A percentile compares a stretch with the other conserved stretches of the same genome.
Conservation (phyloP, 768 basidiomycete species). For the Holtermannia corniformis region DNA sequence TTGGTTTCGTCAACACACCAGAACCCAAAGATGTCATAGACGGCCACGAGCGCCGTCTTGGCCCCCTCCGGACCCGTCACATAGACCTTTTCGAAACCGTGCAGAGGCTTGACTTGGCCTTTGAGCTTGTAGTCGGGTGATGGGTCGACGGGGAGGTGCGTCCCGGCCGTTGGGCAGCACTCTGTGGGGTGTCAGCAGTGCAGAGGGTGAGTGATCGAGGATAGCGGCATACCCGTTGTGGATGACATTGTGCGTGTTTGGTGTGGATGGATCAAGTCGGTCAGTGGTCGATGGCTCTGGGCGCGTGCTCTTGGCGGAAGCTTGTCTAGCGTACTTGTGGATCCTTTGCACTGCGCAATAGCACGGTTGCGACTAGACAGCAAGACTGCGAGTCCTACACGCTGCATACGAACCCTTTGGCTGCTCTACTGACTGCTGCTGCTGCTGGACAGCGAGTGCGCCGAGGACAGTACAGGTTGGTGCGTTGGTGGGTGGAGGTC, state of each 20-base stretch:
- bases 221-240: conserved; percentile 2
- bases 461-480: no score
- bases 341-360: no score
- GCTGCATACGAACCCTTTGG: no score
- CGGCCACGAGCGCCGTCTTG: conserved; percentile 51
- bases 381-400: no score
- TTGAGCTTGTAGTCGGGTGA: conserved; percentile 19
- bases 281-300: no score
- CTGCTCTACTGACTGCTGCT: no score
- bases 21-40: conserved; percentile 61
- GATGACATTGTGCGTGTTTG: not conserved
- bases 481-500: no score
- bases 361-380: no score
- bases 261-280: not conserved
- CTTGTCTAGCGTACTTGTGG: no score
- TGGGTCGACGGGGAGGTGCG: conserved; percentile 15
- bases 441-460: no score
- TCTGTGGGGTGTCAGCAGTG: not conserved
- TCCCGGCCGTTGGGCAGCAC: not conserved
- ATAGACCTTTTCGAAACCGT: conserved; percentile 30
- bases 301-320: no score
- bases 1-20: conserved; percentile 42
- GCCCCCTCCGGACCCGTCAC: conserved; percentile 46
- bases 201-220: no score
- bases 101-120: conserved; percentile 16